Evolutionary conservation across 306 rosid genomes (phyloP).

Genomic region (Sphenostylis stenocarpa): DNA sequence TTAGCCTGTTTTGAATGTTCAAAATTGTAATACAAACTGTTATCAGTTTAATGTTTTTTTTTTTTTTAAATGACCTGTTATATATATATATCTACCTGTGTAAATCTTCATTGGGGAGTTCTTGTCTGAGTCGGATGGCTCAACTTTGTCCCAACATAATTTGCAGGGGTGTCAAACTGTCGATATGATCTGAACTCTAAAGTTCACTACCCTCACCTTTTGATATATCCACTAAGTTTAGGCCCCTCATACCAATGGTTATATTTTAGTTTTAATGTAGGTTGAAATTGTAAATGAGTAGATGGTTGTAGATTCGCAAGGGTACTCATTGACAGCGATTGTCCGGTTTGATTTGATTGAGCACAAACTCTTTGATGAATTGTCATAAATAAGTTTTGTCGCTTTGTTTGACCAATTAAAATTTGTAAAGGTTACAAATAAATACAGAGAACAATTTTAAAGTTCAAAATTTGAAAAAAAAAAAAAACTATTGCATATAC

Average conservation of each 20-base stretch:
- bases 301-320: not conserved
- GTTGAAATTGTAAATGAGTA: not conserved
- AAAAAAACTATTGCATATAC: too few species aligned
- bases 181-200: not conserved
- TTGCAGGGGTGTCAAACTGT: not conserved
- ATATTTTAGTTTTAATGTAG: not conserved
- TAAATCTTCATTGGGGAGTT: not conserved
- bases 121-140: not conserved
- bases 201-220: not conserved
- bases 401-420: not conserved
- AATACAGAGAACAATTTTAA: not conserved
- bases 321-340: not conserved
- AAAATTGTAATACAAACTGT: conserved; percentile 16
- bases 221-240: not conserved
- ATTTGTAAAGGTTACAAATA: not conserved
- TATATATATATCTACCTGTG: not conserved
- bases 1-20: conserved; percentile 2
- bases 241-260: not conserved
- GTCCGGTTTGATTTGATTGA: not conserved
- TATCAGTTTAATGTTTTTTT: not conserved
- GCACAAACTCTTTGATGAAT: not conserved
- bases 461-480: too few species aligned
- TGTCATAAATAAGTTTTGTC: not conserved
- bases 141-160: not conserved
- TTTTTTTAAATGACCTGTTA: not conserved